Base-by-base conservation (phyloP, 148 eudicot species). In the Cornus florida region DNA sequence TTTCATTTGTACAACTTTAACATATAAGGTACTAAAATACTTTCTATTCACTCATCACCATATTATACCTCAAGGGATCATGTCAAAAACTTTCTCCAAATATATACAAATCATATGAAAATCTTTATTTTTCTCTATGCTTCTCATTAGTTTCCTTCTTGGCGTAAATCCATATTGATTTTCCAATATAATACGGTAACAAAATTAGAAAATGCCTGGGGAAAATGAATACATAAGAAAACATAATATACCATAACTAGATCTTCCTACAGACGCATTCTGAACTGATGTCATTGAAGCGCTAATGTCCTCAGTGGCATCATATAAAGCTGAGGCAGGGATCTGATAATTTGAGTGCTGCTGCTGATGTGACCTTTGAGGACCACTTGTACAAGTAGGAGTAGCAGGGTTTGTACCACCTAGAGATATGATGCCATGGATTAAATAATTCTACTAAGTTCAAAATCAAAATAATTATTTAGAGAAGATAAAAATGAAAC, bases 321-420 rank as follows among this genome's bases (percentile, higher is more conserved):
- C 97, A 83, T 87, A 95, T 56, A 93, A 87, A 84, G 97, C 93
- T 43, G 97, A 88, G 31, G 93, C 93, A 74, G 99, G 97, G 28
- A 84, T 91, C 67, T 95, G 97, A 80, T 89, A 93, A 60, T 91
- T 87, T 13, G 79, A 75, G 79, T 82, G 88, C 67, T 79, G 91
- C 74, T 86, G 91, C 74, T 86, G 88, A 79, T 38, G 65, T 77
- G 89, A 70, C 81, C 84, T 89, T 66, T 80, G 88, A 53, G 90
- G 82, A 73, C 84, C 81, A 76, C 83, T 75, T 11, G 77, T 43
- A 5, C 78, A 50, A 69, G 23, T 75, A 60, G 86, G 72, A 39
- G 79, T 73, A 10, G 82, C 78, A 78, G 81, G 75, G 48, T 80
- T 82, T 71, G 76, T 53, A 78, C 78, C 84, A 84, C 88, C 94